These are phyloP conservation scores for Globisporangium barbulae DNA, from an alignment of 352 stramenopile species.

Conservation along the genomic window DNA sequence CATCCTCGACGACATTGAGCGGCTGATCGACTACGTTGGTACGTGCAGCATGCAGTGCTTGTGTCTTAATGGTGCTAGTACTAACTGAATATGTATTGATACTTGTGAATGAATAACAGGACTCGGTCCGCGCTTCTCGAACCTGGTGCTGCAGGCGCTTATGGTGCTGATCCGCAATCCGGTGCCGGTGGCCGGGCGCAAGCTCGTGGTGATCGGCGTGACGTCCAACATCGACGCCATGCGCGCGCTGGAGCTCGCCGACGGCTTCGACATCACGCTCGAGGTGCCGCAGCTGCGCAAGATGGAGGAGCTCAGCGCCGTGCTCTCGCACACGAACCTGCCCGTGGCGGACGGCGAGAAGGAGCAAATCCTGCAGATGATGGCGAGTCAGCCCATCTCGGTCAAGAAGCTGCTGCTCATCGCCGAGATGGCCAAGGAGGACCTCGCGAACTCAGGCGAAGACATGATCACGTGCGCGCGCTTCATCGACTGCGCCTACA, in stretches of 20 bases:
- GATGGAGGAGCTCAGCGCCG: constrained; percentile 87
- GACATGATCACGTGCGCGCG: constrained; percentile 67
- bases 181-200: constrained; percentile 89
- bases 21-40: constrained; percentile 97
- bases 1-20: constrained; percentile 99
- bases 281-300: constrained; percentile 91
- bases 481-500: constrained; percentile 85
- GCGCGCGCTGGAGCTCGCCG: constrained; percentile 90
- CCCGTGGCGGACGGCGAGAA: constrained; percentile 64
- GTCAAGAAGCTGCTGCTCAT: constrained; percentile 98
- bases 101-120: constrained; percentile 21
- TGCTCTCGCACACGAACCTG: constrained; percentile 80
- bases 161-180: constrained; percentile 98
- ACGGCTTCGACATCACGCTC: constrained; percentile 94
- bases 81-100: neutral
- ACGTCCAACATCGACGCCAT: constrained; percentile 91
- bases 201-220: constrained; percentile 96
- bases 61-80: neutral
- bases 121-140: constrained; percentile 97
- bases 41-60: constrained; percentile 9
- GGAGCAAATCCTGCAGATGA: constrained; percentile 59
- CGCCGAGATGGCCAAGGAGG: constrained; percentile 95
- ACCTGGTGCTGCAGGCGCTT: constrained; percentile 97
- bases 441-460: constrained; percentile 60
- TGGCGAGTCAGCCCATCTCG: constrained; percentile 92